Base-by-base conservation (phyloP, 371 early-diverging fungal species). In the Apophysomyces variabilis region DNA sequence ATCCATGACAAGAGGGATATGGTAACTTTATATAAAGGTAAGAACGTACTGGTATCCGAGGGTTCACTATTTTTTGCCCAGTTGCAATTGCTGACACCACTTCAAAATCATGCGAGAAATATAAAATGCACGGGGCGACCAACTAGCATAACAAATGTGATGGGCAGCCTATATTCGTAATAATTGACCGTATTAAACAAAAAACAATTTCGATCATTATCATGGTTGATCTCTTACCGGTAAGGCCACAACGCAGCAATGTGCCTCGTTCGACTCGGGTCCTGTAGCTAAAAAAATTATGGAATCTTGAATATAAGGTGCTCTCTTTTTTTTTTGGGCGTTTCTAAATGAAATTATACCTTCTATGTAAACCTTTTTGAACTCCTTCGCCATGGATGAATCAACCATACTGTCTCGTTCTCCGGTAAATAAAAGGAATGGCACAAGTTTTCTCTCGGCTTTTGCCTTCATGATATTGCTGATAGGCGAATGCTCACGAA, bases 401-500 rank as follows among this genome's bases (percentile, higher is more conserved):
- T 74, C 66, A 6, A 78, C 75, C 6, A 79, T 61, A 5, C 46
- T 45, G 61, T 82, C 83, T n/a, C 75, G 64, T 7, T 71, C 70
- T 35, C 83, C 78, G 8, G 72, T 62, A 36, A 79, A 21, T 3
- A 77, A 7, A 14, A 82, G 65, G 41, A 66, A 75, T 6, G 79
- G 79, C 1, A 73, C 76, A 13, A 77, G 41, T 6, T 58, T 65
- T 11, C 62, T 67, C 7, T 67, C 57, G 5, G 66, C 56, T 14
- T 70, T 67, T 16, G 66, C 66, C 16, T 69, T 67, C 7, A 59
- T 45, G 7, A 74, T n/a, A 5, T 59, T 16, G 14, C 67, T 56
- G 5, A 64, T 46, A 14, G 89, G 89, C 4, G 86, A 85, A 66
- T 88, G 84, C 7, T 78, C 65, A 16, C 46, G 66, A 43, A 85